Evolutionary conservation across 2,329 filamentous ascomycete genomes (phyloP).

Genomic region (Xylaria sp.): DNA sequence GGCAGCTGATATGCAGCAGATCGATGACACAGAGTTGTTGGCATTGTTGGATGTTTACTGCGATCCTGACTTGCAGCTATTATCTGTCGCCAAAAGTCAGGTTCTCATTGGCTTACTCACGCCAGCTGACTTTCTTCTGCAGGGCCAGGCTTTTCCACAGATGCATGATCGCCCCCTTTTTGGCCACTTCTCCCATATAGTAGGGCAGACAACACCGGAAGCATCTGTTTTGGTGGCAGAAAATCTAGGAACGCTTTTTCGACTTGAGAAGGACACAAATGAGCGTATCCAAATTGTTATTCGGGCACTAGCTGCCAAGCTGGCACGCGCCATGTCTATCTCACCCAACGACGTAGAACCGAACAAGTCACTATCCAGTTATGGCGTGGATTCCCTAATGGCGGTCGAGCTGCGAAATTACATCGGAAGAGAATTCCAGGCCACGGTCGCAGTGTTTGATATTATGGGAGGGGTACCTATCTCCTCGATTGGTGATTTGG

Average conservation of each 20-base stretch:
- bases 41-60: slow-evolving; percentile 14
- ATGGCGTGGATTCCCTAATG: slow-evolving; percentile 50
- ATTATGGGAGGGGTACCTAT: slow-evolving; percentile 35
- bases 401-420: slow-evolving; percentile 51
- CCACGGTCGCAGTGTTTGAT: slow-evolving; percentile 40
- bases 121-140: background rate
- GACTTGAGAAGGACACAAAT: slow-evolving; percentile 20
- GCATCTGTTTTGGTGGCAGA: slow-evolving; percentile 7
- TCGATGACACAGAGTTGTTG: slow-evolving; percentile 1
- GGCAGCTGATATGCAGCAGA: background rate
- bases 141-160: slow-evolving; percentile 1
- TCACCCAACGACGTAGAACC: slow-evolving; percentile 43
- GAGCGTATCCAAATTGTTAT: slow-evolving; percentile 38
- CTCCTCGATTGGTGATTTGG: slow-evolving; percentile 34
- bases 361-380: slow-evolving; percentile 44
- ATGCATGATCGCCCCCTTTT: slow-evolving; percentile 34
- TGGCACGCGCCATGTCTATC: slow-evolving; percentile 43
- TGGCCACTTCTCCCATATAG: slow-evolving; percentile 30
- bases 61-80: background rate
- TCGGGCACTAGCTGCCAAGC: slow-evolving; percentile 37
- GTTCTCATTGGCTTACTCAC: slow-evolving; percentile 18
- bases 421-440: slow-evolving; percentile 40
- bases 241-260: slow-evolving; percentile 32
- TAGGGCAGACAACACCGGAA: background rate
- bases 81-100: slow-evolving; percentile 22